Conservation (phyloP, 805 yeast genomes). For the Ogataea haglerorum region DNA sequence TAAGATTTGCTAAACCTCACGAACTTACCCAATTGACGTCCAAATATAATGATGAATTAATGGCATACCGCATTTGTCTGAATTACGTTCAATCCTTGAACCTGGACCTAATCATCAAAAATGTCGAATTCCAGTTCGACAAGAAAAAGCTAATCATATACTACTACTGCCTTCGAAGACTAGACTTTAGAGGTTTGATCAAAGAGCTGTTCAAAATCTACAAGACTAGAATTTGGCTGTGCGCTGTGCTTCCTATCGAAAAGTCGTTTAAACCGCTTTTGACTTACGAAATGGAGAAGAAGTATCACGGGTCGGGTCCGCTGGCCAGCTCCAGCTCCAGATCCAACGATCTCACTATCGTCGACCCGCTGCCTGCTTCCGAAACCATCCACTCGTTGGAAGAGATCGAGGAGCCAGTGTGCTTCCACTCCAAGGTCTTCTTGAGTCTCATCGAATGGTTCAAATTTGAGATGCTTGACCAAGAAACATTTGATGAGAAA, state of each 20-base stretch:
- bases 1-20: constrained; percentile 71
- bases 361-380: constrained; percentile 32
- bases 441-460: constrained; percentile 44
- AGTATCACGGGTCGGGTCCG: constrained; percentile 11
- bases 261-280: constrained; percentile 30
- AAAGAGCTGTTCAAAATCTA: constrained; percentile 71
- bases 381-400: constrained; percentile 40
- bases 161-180: constrained; percentile 59
- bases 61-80: constrained; percentile 64
- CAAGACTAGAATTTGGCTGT: constrained; percentile 80
- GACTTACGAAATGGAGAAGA: constrained; percentile 30
- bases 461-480: constrained; percentile 35
- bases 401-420: constrained; percentile 38
- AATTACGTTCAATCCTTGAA: constrained; percentile 39
- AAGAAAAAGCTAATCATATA: constrained; percentile 73
- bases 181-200: constrained; percentile 71
- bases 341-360: constrained; percentile 33
- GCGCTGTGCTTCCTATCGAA: constrained; percentile 57
- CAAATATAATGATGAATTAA: constrained; percentile 68
- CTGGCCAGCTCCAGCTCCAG: constrained; percentile 28
- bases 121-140: constrained; percentile 81
- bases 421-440: constrained; percentile 51
- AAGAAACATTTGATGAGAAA: constrained; percentile 27
- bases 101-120: constrained; percentile 56
- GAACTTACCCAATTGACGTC: constrained; percentile 60